phyloP scores from a whole-genome alignment of 2,329 filamentous ascomycete genomes.

The Botrytis deweyae region DNA sequence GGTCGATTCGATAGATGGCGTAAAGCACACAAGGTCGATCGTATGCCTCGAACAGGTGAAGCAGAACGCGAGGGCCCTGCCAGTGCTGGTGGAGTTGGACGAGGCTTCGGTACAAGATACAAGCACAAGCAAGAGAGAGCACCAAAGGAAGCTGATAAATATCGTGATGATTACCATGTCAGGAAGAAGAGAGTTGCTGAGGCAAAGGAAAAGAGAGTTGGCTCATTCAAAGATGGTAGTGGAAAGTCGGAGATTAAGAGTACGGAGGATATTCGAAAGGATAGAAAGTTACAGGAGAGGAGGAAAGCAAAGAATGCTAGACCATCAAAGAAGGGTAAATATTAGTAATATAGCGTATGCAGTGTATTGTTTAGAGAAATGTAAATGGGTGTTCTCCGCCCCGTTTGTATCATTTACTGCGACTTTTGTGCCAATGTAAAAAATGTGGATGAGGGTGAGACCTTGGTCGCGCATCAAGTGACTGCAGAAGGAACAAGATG shows the following conservation, averaged over 20 bases:
- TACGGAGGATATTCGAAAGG: conserved; percentile 81
- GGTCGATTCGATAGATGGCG: conserved; percentile 94
- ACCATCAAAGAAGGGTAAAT: conserved; percentile 59
- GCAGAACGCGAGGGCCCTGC: conserved; percentile 54
- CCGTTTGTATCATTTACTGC: neutral
- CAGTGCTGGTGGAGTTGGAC: conserved; percentile 38
- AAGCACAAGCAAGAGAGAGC: conserved; percentile 85
- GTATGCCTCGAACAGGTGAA: conserved; percentile 81
- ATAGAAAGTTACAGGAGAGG: conserved; percentile 72
- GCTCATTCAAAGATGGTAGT: conserved; percentile 68
- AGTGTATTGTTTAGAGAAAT: conserved; percentile 23
- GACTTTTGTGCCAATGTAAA: neutral
- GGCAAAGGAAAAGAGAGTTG: conserved; percentile 80
- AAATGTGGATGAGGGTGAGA: neutral
- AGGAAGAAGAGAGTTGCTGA: conserved; percentile 88
- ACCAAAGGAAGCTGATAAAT: conserved; percentile 92
- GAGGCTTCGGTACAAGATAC: conserved; percentile 58
- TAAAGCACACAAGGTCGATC: conserved; percentile 76
- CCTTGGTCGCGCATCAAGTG: neutral
- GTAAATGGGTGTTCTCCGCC: conserved; percentile 16
- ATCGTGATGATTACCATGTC: conserved; percentile 83
- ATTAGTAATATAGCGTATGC: conserved; percentile 12
- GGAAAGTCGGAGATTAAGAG: conserved; percentile 79
- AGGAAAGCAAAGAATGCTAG: conserved; percentile 85
- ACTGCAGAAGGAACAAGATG: neutral